Percentiles rank a stretch among this genome's conserved stretches.
Evolutionary conservation across 2,329 filamentous ascomycete genomes (phyloP).

Genomic region (Nigrospora sphaerica): DNA sequence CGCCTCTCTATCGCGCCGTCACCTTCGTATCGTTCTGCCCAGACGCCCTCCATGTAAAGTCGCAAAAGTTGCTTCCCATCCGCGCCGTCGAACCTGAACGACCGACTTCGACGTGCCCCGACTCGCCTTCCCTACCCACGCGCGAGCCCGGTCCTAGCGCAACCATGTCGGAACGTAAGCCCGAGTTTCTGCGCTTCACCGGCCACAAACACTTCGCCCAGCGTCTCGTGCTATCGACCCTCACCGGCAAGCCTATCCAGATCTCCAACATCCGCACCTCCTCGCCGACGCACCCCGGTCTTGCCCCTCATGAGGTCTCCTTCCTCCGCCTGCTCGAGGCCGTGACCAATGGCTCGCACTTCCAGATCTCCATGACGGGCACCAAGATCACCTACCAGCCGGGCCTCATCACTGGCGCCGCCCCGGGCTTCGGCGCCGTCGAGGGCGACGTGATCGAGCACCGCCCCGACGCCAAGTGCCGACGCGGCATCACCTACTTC

Average conservation of each 20-base stretch:
- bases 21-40: too few relatives aligned
- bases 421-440: constrained; percentile 64
- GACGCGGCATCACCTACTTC: constrained; percentile 84
- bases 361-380: constrained; percentile 95
- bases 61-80: not conserved
- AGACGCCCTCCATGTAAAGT: too few relatives aligned
- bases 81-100: not conserved
- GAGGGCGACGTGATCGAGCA: constrained; percentile 72
- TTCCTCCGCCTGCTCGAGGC: constrained; percentile 91
- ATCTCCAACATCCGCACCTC: constrained; percentile 90
- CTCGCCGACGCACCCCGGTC: constrained; percentile 79
- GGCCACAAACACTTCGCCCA: constrained; percentile 77
- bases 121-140: constrained; percentile 1
- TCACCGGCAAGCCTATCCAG: constrained; percentile 82
- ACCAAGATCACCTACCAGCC: constrained; percentile 89
- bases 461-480: constrained; percentile 68
- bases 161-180: constrained; percentile 24
- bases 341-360: constrained; percentile 88
- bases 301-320: constrained; percentile 88
- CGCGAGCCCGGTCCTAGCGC: not conserved
- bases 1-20: not conserved
- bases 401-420: constrained; percentile 82
- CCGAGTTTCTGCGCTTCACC: constrained; percentile 67
- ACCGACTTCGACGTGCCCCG: constrained; percentile 2
- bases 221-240: constrained; percentile 80